phyloP scores from a whole-genome alignment of 2,329 filamentous ascomycete genomes.

The Rosellinia necatrix region DNA sequence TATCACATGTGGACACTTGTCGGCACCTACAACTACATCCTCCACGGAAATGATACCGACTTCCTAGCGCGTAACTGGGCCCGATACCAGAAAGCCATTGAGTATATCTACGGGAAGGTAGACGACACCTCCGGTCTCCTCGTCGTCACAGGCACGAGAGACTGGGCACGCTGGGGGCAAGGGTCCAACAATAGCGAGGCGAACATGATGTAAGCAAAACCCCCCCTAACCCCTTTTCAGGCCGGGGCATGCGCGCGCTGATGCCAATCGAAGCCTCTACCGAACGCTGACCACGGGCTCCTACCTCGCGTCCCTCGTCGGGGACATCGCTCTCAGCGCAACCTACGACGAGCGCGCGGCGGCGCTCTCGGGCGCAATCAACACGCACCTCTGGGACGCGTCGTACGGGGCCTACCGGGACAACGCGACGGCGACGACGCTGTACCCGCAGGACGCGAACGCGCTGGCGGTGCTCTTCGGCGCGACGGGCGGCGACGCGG shows the following conservation, averaged over 20 bases:
- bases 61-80: slow-evolving; percentile 55
- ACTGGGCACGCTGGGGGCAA: slow-evolving; percentile 33
- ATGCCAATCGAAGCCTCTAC: slow-evolving; percentile 40
- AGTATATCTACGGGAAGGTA: slow-evolving; percentile 13
- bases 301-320: slow-evolving; percentile 52
- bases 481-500: slow-evolving; percentile 45
- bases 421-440: slow-evolving; percentile 47
- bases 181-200: slow-evolving; percentile 32
- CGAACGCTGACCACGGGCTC: slow-evolving; percentile 59
- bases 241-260: background rate
- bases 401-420: slow-evolving; percentile 56
- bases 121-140: slow-evolving; percentile 24
- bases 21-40: slow-evolving; percentile 61
- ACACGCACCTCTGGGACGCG: slow-evolving; percentile 53
- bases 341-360: slow-evolving; percentile 47
- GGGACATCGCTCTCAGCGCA: slow-evolving; percentile 45
- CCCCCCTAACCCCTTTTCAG: background rate
- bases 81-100: slow-evolving; percentile 44
- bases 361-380: slow-evolving; percentile 50
- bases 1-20: slow-evolving; percentile 53
- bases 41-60: slow-evolving; percentile 56
- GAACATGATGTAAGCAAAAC: slow-evolving; percentile 37
- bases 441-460: slow-evolving; percentile 66
- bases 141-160: slow-evolving; percentile 29
- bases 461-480: slow-evolving; percentile 57